Percentiles rank a stretch among this genome's conserved stretches.
phyloP scores from a whole-genome alignment of 805 yeast genomes.

The Ogataea dorogensis region DNA sequence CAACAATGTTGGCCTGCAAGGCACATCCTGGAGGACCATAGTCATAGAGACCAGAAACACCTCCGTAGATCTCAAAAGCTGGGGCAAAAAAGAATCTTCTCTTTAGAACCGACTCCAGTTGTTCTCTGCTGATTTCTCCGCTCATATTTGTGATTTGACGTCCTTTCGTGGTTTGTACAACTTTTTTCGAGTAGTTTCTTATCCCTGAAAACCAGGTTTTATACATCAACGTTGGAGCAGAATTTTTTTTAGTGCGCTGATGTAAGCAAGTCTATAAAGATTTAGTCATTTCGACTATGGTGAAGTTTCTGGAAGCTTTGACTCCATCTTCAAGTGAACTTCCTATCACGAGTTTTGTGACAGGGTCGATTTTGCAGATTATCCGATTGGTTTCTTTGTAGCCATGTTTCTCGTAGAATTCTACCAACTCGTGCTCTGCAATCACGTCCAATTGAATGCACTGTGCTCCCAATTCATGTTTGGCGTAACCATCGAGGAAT shows the following conservation, averaged over 20 bases:
- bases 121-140: conserved; percentile 69
- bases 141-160: conserved; percentile 22
- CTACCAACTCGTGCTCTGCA: conserved; percentile 47
- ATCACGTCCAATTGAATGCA: conserved; percentile 42
- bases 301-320: conserved; percentile 40
- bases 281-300: conserved; percentile 36
- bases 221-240: conserved; percentile 7
- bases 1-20: conserved; percentile 91
- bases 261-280: conserved; percentile 9
- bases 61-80: conserved; percentile 95
- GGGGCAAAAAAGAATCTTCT: conserved; percentile 98
- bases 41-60: conserved; percentile 96
- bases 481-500: conserved; percentile 17
- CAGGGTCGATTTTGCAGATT: conserved; percentile 26
- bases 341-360: conserved; percentile 20
- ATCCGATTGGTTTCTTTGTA: conserved; percentile 32
- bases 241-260: conserved; percentile 10
- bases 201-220: conserved; percentile 14
- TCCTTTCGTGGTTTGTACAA: conserved; percentile 16
- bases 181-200: conserved; percentile 17
- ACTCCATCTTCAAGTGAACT: conserved; percentile 39
- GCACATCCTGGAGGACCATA: conserved; percentile 99
- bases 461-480: conserved; percentile 11
- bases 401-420: conserved; percentile 44
- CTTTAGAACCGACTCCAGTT: conserved; percentile 84